Evolutionary conservation across 2,329 filamentous ascomycete species (phyloP), one percentile per base, ranked within the genome.

Genomic region (Aspergillus quadrilineatus): DNA sequence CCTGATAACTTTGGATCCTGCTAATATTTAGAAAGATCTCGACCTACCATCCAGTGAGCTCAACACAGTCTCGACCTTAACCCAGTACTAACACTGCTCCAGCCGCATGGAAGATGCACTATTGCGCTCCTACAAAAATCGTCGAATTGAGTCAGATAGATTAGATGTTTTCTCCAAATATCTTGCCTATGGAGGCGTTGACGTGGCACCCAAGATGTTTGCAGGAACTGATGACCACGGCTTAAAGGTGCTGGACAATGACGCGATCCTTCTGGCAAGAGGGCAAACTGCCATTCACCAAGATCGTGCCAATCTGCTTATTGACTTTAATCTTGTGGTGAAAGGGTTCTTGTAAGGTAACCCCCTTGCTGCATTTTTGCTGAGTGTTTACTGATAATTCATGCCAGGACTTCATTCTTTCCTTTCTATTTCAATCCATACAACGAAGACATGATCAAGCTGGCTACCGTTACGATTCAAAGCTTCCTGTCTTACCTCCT

Each of bases 401-500:
- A 3, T 30, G 32, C 28, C 50, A 83, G 83, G 45, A 85, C 85
- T 12, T 78, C 79, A 4, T 80, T 79, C 42, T 80, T 89, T 5
- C 80, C 83, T 0, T 76, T 76, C 28, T 76, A 83, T 37, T 83
- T 84, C 37, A 79, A 83, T 15, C 83, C 84, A 48, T 81, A 85
- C 10, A 78, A 75, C 4, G 69, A 79, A 14, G 69, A 75, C 0
- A 73, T 80, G 10, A 80, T 92, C 59, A 75, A 81, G n/a, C 73
- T 81, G 6, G 85, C 85, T 3, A 84, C 87, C 17, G 80, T 82
- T 34, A 84, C 95, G 0, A 80, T 97, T 41, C 84, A 85, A 58
- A 96, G 94, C 68, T 97, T 97, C 69, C 84, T 96, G 61, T 89
- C 90, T 62, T 99, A 97, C 63, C 79, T 97, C 0, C 79, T 92